These are phyloP conservation scores for Chrysopogon serrulatus DNA, from an alignment of 176 grass and related monocot genomes.

Conservation along the genomic window DNA sequence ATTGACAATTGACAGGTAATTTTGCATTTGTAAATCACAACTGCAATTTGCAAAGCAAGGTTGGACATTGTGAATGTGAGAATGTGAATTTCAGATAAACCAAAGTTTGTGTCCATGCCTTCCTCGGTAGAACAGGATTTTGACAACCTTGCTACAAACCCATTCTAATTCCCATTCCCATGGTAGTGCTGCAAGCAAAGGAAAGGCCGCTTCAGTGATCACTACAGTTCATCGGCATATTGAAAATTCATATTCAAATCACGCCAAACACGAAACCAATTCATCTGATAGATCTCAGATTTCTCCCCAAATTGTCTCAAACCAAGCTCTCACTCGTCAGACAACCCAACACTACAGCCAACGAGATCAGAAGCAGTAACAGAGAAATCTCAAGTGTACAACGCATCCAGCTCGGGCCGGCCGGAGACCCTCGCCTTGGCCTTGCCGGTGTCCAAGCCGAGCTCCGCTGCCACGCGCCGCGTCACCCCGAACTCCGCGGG, in stretches of 20 bases:
- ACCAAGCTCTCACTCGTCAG: background rate
- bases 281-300: background rate
- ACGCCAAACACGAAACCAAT: background rate
- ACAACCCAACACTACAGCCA: no score
- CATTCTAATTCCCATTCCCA: background rate
- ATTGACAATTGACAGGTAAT: background rate
- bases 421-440: slow-evolving; percentile 33
- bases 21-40: no score
- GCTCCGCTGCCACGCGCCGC: slow-evolving; percentile 35
- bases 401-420: slow-evolving; percentile 40
- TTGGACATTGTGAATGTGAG: no score
- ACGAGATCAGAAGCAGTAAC: background rate
- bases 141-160: no score
- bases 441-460: slow-evolving; percentile 44
- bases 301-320: background rate
- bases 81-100: no score
- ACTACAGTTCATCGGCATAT: background rate
- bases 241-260: background rate
- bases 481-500: slow-evolving; percentile 33
- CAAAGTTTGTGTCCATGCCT: no score
- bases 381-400: slow-evolving; percentile 51
- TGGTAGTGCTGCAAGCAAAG: no score
- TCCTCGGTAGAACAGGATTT: no score
- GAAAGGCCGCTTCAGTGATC: background rate
- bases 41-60: background rate